Conservation (phyloP, 805 yeast genomes). For the Ogataea populi-albae region DNA sequence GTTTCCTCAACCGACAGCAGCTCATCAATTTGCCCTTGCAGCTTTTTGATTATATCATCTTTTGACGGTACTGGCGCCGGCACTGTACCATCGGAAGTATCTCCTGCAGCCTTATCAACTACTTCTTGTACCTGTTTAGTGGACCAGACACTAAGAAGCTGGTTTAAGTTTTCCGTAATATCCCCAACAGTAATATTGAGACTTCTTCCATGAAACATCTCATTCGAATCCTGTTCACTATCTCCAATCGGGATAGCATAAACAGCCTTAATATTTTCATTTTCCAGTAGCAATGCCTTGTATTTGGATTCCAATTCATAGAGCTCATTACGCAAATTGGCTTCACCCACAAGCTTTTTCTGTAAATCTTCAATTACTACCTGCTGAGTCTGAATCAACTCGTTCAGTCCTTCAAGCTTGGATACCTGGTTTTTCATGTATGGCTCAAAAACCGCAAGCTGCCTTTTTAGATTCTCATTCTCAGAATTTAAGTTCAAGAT, state of each 20-base stretch:
- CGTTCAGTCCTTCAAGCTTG: slow-evolving; percentile 51
- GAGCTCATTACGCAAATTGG: slow-evolving; percentile 43
- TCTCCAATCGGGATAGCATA: slow-evolving; percentile 21
- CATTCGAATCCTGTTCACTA: slow-evolving; percentile 34
- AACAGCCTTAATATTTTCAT: slow-evolving; percentile 34
- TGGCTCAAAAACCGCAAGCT: slow-evolving; percentile 46
- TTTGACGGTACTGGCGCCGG: slow-evolving; percentile 4
- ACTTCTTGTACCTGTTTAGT: slow-evolving; percentile 5
- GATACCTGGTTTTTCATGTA: slow-evolving; percentile 51
- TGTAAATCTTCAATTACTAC: slow-evolving; percentile 41
- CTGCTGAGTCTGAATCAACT: slow-evolving; percentile 52
- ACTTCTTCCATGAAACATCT: slow-evolving; percentile 19
- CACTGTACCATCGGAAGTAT: no score
- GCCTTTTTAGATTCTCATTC: slow-evolving; percentile 39
- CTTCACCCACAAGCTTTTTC: slow-evolving; percentile 41
- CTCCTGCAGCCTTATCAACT: slow-evolving; percentile 2
- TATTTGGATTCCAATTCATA: slow-evolving; percentile 46
- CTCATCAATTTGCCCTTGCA: slow-evolving; percentile 58
- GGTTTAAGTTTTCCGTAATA: slow-evolving; percentile 18
- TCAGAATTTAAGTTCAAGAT: slow-evolving; percentile 45
- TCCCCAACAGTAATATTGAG: slow-evolving; percentile 1
- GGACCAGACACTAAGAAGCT: slow-evolving; percentile 14
- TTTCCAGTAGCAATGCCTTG: slow-evolving; percentile 44
- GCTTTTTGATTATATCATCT: slow-evolving; percentile 25
- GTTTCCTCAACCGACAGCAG: slow-evolving; percentile 45